phyloP scores from a whole-genome alignment of 306 rosid genomes.

The Gynostemma pentaphyllum region DNA sequence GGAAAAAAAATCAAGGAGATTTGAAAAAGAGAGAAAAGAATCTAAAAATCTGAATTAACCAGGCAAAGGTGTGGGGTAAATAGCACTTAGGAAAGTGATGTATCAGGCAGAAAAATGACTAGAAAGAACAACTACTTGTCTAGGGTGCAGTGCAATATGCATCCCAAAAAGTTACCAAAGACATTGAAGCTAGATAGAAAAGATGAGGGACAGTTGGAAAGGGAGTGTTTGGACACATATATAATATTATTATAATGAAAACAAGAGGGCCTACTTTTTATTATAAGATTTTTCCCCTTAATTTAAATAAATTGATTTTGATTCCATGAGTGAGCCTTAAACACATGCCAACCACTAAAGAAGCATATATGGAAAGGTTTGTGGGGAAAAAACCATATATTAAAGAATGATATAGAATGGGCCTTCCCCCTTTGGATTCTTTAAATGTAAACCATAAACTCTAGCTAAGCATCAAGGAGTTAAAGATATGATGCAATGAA shows the following conservation, averaged over 20 bases:
- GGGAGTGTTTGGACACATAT: conserved; percentile 17
- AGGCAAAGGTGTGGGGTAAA: too few species aligned
- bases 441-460: conserved; percentile 45
- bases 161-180: background rate
- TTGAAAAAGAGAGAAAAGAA: too few species aligned
- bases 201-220: conserved; percentile 42
- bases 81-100: too few species aligned
- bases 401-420: conserved; percentile 16
- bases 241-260: conserved; percentile 6
- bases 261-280: conserved; percentile 17
- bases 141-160: background rate
- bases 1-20: too few species aligned
- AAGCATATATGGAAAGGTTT: conserved; percentile 23
- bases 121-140: background rate
- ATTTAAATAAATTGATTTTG: conserved; percentile 7
- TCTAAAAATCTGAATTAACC: too few species aligned
- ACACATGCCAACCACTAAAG: conserved; percentile 50
- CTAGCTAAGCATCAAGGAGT: conserved; percentile 24
- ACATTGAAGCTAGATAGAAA: background rate
- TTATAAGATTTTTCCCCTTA: background rate
- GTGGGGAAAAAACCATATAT: conserved; percentile 28
- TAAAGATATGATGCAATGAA: conserved; percentile 24
- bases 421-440: conserved; percentile 28
- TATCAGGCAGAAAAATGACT: too few species aligned
- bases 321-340: conserved; percentile 19